Evolutionary conservation across 23 red algal genomes (phyloP).

Genomic region (Chondrus crispus): DNA sequence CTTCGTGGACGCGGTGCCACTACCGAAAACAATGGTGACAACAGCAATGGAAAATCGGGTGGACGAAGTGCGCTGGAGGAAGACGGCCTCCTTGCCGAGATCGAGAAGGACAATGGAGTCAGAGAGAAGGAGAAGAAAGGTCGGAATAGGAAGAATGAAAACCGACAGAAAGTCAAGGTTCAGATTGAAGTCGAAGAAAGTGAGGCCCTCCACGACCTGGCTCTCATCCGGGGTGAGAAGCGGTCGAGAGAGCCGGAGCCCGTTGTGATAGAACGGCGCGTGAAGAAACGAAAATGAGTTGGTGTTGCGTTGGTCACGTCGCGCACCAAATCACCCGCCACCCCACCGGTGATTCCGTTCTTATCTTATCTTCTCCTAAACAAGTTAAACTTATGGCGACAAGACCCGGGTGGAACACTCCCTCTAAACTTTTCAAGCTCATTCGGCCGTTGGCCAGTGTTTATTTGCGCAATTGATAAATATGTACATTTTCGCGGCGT

Average conservation of each 20-base stretch:
- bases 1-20: constrained; percentile 14
- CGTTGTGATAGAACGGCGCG: not conserved
- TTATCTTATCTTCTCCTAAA: no score
- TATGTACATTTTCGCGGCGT: not conserved
- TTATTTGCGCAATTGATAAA: not conserved
- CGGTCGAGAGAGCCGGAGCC: constrained; percentile 11
- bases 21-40: not conserved
- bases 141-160: not conserved
- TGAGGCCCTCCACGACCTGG: constrained; percentile 24
- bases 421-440: not conserved
- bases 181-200: constrained; percentile 48
- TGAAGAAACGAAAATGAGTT: no score
- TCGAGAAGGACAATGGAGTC: not conserved
- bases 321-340: no score
- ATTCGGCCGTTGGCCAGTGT: not conserved
- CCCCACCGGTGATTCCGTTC: no score
- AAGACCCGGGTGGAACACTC: no score
- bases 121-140: not conserved
- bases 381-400: no score
- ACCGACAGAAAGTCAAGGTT: constrained; percentile 20
- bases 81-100: not conserved
- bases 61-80: not conserved
- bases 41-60: not conserved
- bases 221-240: constrained; percentile 38
- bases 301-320: no score